Conservation (phyloP, 2,329 filamentous ascomycete genomes). For the Claviceps humidiphila region DNA sequence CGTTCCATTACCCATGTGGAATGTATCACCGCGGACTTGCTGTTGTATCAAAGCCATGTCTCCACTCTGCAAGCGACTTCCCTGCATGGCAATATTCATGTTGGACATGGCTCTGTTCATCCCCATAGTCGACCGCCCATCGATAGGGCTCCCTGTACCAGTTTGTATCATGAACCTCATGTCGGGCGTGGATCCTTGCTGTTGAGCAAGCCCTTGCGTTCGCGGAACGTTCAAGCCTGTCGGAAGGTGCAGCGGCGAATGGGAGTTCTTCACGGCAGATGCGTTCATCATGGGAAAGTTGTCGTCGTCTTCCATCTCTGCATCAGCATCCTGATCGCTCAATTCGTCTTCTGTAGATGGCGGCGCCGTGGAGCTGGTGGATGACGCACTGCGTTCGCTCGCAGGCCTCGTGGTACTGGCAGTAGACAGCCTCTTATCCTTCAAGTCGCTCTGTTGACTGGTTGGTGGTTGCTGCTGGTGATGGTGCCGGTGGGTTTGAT, state of each 20-base stretch:
- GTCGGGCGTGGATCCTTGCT: constrained; percentile 16
- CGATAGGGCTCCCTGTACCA: constrained; percentile 21
- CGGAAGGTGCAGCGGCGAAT: constrained; percentile 26
- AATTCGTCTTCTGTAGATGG: constrained; percentile 27
- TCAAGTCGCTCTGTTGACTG: neutral
- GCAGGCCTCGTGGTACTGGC: constrained; percentile 21
- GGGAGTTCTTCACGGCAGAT: constrained; percentile 23
- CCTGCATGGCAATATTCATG: constrained; percentile 29
- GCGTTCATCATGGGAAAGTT: constrained; percentile 37
- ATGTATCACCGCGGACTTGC: constrained; percentile 31
- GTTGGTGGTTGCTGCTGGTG: neutral
- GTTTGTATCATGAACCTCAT: constrained; percentile 31
- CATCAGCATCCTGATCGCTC: constrained; percentile 25
- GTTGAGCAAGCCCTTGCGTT: constrained; percentile 25
- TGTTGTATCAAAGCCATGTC: constrained; percentile 36
- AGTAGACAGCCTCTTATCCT: constrained; percentile 18
- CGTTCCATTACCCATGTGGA: constrained; percentile 33
- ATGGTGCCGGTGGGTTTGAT: constrained; percentile 2
- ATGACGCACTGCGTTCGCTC: constrained; percentile 22
- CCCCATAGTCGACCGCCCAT: constrained; percentile 21
- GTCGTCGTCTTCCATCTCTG: constrained; percentile 47
- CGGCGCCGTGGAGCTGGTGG: constrained; percentile 21
- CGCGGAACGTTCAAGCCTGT: constrained; percentile 30
- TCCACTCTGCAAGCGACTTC: constrained; percentile 24
- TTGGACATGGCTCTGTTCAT: constrained; percentile 33